A percentile compares a stretch with the other conserved stretches of the same genome.
phyloP scores from a whole-genome alignment of 2,329 filamentous ascomycete genomes.

The Claviceps purpurea region DNA sequence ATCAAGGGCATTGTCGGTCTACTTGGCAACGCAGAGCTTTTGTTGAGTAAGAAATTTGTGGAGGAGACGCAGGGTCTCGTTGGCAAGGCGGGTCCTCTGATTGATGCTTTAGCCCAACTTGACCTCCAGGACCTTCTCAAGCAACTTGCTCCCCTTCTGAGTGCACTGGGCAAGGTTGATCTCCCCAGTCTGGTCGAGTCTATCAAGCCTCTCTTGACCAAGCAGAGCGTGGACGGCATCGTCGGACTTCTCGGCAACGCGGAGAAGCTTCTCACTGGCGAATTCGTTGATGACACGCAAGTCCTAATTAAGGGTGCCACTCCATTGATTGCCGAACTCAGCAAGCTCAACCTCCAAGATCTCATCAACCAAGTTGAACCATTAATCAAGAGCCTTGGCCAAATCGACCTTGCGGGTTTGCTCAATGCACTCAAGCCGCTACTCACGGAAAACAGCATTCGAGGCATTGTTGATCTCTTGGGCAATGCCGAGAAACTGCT shows the following conservation, averaged over 20 bases:
- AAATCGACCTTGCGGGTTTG: constrained; percentile 19
- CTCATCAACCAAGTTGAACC: not conserved
- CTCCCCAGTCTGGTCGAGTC: constrained; percentile 16
- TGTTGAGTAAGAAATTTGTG: constrained; percentile 19
- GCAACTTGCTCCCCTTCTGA: constrained; percentile 14
- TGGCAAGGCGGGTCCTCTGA: constrained; percentile 16
- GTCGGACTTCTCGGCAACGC: not conserved
- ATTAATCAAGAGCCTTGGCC: not conserved
- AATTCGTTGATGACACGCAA: not conserved
- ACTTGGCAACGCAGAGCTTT: constrained; percentile 18
- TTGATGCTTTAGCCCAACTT: constrained; percentile 9
- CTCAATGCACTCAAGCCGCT: constrained; percentile 15
- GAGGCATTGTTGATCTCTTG: constrained; percentile 3
- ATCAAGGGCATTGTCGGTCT: constrained; percentile 20
- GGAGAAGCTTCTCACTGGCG: not conserved
- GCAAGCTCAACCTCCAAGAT: not conserved
- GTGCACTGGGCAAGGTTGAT: constrained; percentile 16
- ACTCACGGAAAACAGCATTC: constrained; percentile 15
- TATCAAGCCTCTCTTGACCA: constrained; percentile 17
- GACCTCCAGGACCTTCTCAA: constrained; percentile 11
- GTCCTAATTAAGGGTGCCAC: not conserved
- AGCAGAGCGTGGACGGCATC: constrained; percentile 14
- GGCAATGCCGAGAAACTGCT: not conserved
- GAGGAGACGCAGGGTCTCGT: constrained; percentile 19
- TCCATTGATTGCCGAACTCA: not conserved